Evolutionary conservation across 225 moss, liverwort and hornwort genomes (phyloP), one percentile per base, ranked within the genome.

Genomic region (Neckera pumila): DNA sequence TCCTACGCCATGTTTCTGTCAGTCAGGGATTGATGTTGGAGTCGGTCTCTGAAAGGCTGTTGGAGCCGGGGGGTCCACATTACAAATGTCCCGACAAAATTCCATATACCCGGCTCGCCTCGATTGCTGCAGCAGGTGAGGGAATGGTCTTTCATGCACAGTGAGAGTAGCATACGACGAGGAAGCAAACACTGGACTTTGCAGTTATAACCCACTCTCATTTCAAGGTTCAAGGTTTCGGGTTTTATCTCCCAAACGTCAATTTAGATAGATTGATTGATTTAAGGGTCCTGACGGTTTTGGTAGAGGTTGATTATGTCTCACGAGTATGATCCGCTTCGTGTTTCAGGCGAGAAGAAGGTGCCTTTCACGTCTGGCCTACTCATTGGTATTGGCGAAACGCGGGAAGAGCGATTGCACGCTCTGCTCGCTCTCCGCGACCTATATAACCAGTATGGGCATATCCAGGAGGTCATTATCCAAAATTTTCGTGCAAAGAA

Each of bases 1-100:
- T 91, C 40, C 92, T 97, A 82, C 96, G 97, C 80, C 89, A 89
- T 73, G 89, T 94, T 79, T 97, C 97, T 81, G 96, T 92, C 64
- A 97, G 97, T 90, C 97, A 97, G 90, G 97, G 97, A 76, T 93
- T 97, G 85, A 97, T 97, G 97, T 85, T 97, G 88, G 97, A 97
- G 91, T 95, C 97, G 54, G 63, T 94, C 65, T 96, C 97, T 69
- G 93, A 96, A 83, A 93, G 93, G 73, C 92, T 97, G 58, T 88
- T 95, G 81, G 92, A 94, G 90, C 93, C 92, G 76, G 95, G 96
- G 70, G 94, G 96, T 90, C 95, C 97, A 49, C 97, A 97, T 93
- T 92, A 93, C 87, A 95, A 92, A 79, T 97, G 96, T 87, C 97
- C 95, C 38, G 97, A 97, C 90, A 97, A 97, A 92, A 85, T 92